Conservation (phyloP, 1,139 yeast genomes). For the Meyerozyma elateridarum region DNA sequence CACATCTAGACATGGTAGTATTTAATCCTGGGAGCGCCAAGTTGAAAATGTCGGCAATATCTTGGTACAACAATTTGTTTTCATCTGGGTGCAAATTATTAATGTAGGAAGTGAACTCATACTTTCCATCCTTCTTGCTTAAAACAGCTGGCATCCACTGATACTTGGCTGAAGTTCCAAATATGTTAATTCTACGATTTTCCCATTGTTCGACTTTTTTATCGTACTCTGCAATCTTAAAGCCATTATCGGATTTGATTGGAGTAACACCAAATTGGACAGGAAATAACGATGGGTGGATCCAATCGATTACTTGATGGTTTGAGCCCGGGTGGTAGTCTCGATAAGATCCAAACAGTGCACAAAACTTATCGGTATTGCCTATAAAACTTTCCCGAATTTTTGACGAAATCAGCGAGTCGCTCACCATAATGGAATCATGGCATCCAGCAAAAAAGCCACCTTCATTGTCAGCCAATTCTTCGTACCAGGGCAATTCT, state of each 20-base stretch:
- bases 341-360: slow-evolving; percentile 12
- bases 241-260: slow-evolving; percentile 10
- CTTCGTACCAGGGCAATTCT: slow-evolving; percentile 28
- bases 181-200: slow-evolving; percentile 15
- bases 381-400: slow-evolving; percentile 11
- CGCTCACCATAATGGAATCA: slow-evolving; percentile 17
- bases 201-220: slow-evolving; percentile 13
- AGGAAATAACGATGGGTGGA: slow-evolving; percentile 41
- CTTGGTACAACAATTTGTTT: slow-evolving; percentile 19
- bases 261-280: slow-evolving; percentile 32
- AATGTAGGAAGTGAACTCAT: slow-evolving; percentile 28
- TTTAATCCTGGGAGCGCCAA: slow-evolving; percentile 28
- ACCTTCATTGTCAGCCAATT: slow-evolving; percentile 11
- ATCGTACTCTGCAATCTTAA: slow-evolving; percentile 11
- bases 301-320: slow-evolving; percentile 34
- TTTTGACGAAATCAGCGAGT: slow-evolving; percentile 10
- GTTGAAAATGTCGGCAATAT: slow-evolving; percentile 28
- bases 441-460: slow-evolving; percentile 14
- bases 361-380: slow-evolving; percentile 12
- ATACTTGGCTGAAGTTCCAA: slow-evolving; percentile 20
- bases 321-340: slow-evolving; percentile 39
- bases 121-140: slow-evolving; percentile 11
- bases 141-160: slow-evolving; percentile 33
- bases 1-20: slow-evolving; percentile 21
- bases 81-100: slow-evolving; percentile 35